Base-by-base conservation (phyloP, 805 yeast genomes). In the Ogataea paradorogensis region DNA sequence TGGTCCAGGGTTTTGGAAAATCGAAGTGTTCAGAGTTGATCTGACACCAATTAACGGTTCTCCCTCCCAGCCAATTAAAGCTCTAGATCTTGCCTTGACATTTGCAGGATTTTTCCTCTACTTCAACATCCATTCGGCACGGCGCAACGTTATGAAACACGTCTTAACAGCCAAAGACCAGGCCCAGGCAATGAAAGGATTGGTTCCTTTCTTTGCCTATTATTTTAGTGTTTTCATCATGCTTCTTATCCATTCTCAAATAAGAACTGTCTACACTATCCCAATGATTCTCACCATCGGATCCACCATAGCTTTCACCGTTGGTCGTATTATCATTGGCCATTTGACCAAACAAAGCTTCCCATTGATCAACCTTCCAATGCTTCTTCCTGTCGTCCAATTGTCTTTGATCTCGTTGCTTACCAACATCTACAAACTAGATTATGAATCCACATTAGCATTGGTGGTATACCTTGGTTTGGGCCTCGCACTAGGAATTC, bases 301-400 rank as follows among this genome's bases (percentile, higher is more conserved):
- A 1, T 70, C 83, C 36, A 74, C 84, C 1, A 65, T 84, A 50
- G 96, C 98, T 1, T 83, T 85, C 55, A 70, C 78, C 3, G 97
- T 91, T n/a, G 97, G 97, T 4, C 77, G 93, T 58, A 87, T 90
- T 47, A 90, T 90, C 54, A 70, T 83, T 41, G 90, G 87, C 2
- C 98, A 90, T 61, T 75, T 91, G 50, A 86, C 96, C 1, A 65
- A 74, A 35, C 95, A 85, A 60, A 63, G 67, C 10, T 89, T 85
- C 70, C 97, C 98, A 33, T 64, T 69, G 58, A 53, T 74, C 48
- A 84, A 87, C 35, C 70, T 84, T 22, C 85, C 95, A 30, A 77
- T 80, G 69, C 70, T 77, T 26, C 69, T 87, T 43, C 84, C 96
- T 51, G 5, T 68, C 18, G 46, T 63, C 15, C 80, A 88, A 65